Evolutionary conservation across 495 filamentous ascomycete species (phyloP).

Genomic region (Pyrenopolyporus hunteri): DNA sequence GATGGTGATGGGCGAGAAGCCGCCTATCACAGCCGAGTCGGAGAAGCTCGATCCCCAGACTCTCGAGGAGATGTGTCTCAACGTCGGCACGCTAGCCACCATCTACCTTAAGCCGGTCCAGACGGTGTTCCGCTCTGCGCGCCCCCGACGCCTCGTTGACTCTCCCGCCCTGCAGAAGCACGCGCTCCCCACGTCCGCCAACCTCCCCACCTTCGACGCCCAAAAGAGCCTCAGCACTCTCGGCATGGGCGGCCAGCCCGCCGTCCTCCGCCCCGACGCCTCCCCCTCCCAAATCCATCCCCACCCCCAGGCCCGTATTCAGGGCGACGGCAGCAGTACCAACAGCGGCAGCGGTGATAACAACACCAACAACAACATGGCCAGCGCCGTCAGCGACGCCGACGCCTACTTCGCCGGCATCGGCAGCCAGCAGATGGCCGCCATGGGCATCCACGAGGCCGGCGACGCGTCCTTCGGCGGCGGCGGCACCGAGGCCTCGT

Average conservation of each 20-base stretch:
- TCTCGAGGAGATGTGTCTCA: slow-evolving; percentile 95
- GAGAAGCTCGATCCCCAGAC: slow-evolving; percentile 92
- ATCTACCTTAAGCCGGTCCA: slow-evolving; percentile 98
- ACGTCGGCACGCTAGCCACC: slow-evolving; percentile 93
- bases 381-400: slow-evolving; percentile 77
- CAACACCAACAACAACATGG: slow-evolving; percentile 54
- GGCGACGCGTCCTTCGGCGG: slow-evolving; percentile 57
- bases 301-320: no score
- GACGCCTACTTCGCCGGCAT: slow-evolving; percentile 84
- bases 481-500: slow-evolving; percentile 52
- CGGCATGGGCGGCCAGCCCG: slow-evolving; percentile 58
- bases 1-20: slow-evolving; percentile 96
- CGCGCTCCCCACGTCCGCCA: slow-evolving; percentile 53
- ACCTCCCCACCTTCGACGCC: slow-evolving; percentile 53
- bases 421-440: slow-evolving; percentile 72
- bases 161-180: slow-evolving; percentile 84
- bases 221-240: slow-evolving; percentile 60
- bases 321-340: no score
- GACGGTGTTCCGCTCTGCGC: slow-evolving; percentile 92
- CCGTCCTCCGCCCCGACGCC: slow-evolving; percentile 40
- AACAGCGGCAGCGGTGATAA: not conserved
- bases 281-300: no score
- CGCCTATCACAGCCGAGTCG: slow-evolving; percentile 93
- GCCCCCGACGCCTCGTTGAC: slow-evolving; percentile 75
- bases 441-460: slow-evolving; percentile 63